Conservation (phyloP, 2,329 filamentous ascomycete species). For the Cytospora piceicola region DNA sequence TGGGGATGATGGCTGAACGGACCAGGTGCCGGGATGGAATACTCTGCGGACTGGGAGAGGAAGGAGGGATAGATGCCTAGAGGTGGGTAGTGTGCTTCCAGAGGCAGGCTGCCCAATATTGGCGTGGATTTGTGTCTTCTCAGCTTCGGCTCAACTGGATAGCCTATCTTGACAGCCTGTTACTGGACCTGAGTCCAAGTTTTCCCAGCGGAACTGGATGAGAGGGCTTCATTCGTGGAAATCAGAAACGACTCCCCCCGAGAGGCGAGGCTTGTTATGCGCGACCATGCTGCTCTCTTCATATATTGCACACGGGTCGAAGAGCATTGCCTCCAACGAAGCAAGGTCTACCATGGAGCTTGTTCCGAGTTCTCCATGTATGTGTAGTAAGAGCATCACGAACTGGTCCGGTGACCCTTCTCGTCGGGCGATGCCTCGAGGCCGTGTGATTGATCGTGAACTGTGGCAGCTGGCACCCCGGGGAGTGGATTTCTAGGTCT, state of each 20-base stretch:
- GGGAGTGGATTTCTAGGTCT: neutral
- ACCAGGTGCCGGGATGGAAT: neutral
- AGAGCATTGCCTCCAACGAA: neutral
- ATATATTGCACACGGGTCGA: neutral
- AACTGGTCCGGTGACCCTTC: no score
- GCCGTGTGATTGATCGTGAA: neutral
- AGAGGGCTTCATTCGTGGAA: neutral
- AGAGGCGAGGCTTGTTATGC: neutral
- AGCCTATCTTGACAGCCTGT: no score
- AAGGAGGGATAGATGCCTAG: neutral
- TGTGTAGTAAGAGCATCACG: neutral
- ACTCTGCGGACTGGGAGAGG: neutral
- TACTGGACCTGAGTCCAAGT: neutral
- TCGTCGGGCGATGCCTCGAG: neutral
- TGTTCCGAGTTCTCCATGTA: no score
- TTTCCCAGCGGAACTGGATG: neutral
- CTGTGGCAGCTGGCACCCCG: neutral
- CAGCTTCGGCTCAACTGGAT: neutral
- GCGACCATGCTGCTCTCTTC: neutral
- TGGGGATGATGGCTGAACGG: conserved; percentile 14
- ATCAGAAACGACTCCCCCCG: neutral
- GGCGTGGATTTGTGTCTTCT: neutral
- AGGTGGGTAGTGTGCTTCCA: neutral
- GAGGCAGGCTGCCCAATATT: neutral
- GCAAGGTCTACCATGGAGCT: no score